Conservation (phyloP, 441 rosid genomes). For the Croton setiger region DNA sequence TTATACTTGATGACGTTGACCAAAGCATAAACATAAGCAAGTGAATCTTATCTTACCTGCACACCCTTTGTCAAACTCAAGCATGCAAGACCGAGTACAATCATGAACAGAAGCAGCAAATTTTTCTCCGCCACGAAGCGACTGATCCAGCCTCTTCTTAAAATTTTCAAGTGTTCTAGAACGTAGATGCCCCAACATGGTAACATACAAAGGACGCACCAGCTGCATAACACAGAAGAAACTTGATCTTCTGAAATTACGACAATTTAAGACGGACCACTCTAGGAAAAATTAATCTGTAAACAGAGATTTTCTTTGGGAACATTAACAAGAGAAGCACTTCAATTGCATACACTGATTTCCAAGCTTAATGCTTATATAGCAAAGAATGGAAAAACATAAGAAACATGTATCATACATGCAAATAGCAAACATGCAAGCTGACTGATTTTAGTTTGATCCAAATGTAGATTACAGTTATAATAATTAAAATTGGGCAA, state of each 20-base stretch:
- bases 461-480: background rate
- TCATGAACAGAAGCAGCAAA: slow-evolving; percentile 59
- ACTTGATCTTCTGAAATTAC: background rate
- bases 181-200: slow-evolving; percentile 61
- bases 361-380: background rate
- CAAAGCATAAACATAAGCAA: background rate
- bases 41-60: slow-evolving; percentile 39
- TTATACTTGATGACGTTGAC: background rate
- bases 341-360: background rate
- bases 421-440: background rate
- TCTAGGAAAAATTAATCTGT: background rate
- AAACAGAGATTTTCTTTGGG: background rate
- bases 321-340: background rate
- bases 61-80: slow-evolving; percentile 62
- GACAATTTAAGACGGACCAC: background rate
- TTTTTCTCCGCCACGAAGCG: slow-evolving; percentile 51
- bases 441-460: too few species aligned
- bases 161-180: slow-evolving; percentile 49
- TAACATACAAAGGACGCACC: slow-evolving; percentile 49
- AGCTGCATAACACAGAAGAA: slow-evolving; percentile 37
- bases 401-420: too few species aligned
- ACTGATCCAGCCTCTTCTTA: slow-evolving; percentile 47
- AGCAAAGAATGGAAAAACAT: background rate
- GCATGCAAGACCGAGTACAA: slow-evolving; percentile 45
- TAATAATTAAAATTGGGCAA: background rate